Conservation (phyloP, 1,139 yeast species). For the Hyphopichia fennica region DNA sequence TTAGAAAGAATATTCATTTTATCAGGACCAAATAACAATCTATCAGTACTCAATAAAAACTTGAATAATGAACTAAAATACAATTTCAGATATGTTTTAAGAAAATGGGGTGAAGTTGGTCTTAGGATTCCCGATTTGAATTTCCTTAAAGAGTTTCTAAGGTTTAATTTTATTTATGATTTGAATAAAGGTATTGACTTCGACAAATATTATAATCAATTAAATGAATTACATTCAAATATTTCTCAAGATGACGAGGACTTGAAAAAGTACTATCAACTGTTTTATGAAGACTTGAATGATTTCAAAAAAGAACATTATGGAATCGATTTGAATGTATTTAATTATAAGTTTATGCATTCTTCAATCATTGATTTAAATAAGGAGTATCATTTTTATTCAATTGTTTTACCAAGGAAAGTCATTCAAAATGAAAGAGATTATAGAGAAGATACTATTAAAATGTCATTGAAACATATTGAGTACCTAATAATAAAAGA, state of each 20-base stretch:
- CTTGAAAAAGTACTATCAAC: not conserved
- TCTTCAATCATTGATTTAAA: not conserved
- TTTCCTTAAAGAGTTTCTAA: constrained; percentile 9
- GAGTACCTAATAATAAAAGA: not conserved
- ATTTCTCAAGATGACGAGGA: not conserved
- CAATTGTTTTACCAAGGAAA: not conserved
- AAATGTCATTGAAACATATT: not conserved
- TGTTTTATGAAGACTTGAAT: not conserved
- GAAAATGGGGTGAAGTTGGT: not conserved
- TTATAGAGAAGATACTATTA: not conserved
- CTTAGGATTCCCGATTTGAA: not conserved
- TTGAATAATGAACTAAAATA: constrained; percentile 22
- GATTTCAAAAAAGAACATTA: constrained; percentile 4
- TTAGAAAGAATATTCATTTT: constrained; percentile 28
- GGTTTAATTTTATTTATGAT: constrained; percentile 16
- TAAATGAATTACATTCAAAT: not conserved
- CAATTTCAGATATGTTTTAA: constrained; percentile 2
- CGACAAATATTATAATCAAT: constrained; percentile 7
- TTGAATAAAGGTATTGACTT: constrained; percentile 18
- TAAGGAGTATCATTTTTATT: not conserved
- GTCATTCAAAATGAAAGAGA: not conserved
- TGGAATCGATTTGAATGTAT: constrained; percentile 14
- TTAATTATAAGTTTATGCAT: constrained; percentile 13
- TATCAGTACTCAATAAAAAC: constrained; percentile 25
- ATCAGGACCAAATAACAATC: constrained; percentile 28